These are phyloP conservation scores for Colletotrichum shisoi DNA, from an alignment of 2,329 filamentous ascomycete genomes.

Conservation along the genomic window DNA sequence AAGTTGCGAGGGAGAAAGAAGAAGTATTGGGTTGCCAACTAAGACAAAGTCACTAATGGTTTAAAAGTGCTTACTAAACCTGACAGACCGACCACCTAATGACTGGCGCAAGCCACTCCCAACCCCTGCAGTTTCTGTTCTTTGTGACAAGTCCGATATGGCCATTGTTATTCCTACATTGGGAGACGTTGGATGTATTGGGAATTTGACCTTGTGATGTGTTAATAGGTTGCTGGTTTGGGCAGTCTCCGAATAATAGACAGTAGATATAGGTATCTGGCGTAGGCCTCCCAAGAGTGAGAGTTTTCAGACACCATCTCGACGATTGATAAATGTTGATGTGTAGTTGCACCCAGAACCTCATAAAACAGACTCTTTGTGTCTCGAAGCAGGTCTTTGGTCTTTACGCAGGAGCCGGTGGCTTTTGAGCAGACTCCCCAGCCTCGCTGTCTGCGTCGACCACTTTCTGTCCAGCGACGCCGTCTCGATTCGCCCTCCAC, in stretches of 20 bases:
- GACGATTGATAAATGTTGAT: too few species aligned
- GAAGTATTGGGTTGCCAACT: neutral
- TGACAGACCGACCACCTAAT: neutral
- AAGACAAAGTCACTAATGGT: neutral
- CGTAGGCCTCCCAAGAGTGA: too few species aligned
- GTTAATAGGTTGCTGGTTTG: too few species aligned
- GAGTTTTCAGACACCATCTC: too few species aligned
- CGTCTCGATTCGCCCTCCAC: slow-evolving; percentile 89
- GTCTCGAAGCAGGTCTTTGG: neutral
- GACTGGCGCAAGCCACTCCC: neutral
- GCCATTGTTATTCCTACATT: neutral
- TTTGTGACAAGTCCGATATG: neutral
- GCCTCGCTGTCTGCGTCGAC: neutral
- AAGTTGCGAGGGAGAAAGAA: neutral
- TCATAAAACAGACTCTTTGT: too few species aligned
- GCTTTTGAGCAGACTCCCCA: neutral
- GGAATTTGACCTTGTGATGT: too few species aligned
- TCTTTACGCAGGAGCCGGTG: neutral
- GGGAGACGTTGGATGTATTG: neutral
- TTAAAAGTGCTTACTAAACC: neutral
- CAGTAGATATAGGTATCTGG: too few species aligned
- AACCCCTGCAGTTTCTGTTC: neutral
- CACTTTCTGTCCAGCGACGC: slow-evolving; percentile 61
- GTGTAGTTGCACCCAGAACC: too few species aligned
- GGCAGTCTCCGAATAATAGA: too few species aligned